Base-by-base conservation (phyloP, 2,329 filamentous ascomycete genomes). In the Alternaria angustiovoidea region DNA sequence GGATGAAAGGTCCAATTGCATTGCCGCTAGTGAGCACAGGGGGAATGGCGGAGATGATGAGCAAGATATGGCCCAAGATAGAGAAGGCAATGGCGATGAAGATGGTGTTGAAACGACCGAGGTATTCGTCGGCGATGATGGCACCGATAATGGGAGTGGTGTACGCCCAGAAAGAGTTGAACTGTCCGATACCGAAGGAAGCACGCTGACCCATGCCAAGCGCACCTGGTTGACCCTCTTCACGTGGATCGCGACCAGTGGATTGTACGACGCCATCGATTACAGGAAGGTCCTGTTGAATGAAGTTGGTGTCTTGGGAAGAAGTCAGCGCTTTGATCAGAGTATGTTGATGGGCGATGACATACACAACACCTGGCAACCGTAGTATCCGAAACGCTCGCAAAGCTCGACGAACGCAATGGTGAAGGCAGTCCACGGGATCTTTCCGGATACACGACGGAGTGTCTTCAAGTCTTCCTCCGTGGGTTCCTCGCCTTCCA, bases 301-400 rank as follows among this genome's bases (percentile, higher is more conserved):
- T 70, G 62, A 78, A 80, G 68, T 80, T 80, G 62, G 76, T 77
- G 67, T 79, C 77, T 79, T 30, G 7, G 2, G 5, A 5, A 16
- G 3, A 41, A 7, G 43, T 70, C 46, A 69, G 63, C 43, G 38
- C n/a, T 7, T 4, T 46, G 34, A 1, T 36, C 18, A 16, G 18
- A 8, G 6, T 26, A 16, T 49, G 22, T 7, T 6, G 5, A n/a
- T 12, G 32, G 22, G 7, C 32, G 8, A 26, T 8, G 42, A 73
- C 82, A 65, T 82, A 86, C 89, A 91, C 30, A 91, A 82, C 32
- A 89, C 84, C 43, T 87, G 85, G 5, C 88, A 89, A 55, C 90
- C 91, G 72, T 93, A 92, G 85, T 92, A 93, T 14, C 88, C 90
- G 79, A 91, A 92, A 49, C 90, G 88, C 80, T 93, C 91, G 80